These are phyloP conservation scores for Saccharata proteae DNA, from an alignment of 2,329 filamentous ascomycete genomes.

Conservation along the genomic window DNA sequence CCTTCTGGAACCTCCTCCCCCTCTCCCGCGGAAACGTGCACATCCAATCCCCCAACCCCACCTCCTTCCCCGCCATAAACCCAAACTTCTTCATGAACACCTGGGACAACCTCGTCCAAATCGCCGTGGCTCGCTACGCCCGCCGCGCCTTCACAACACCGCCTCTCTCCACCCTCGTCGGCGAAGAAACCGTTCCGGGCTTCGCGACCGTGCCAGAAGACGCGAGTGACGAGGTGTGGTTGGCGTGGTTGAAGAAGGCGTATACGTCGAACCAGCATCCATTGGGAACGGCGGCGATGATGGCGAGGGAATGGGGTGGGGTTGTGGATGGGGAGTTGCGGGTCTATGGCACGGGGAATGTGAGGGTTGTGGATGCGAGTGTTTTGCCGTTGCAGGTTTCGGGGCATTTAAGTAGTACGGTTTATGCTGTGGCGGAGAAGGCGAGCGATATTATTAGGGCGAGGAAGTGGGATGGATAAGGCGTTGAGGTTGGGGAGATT, in stretches of 20 bases:
- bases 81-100: slow-evolving; percentile 31
- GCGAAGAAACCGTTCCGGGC: slow-evolving; percentile 13
- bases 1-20: slow-evolving; percentile 26
- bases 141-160: slow-evolving; percentile 18
- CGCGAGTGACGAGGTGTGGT: slow-evolving; percentile 14
- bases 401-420: slow-evolving; percentile 23
- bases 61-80: slow-evolving; percentile 23
- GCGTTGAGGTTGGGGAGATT: no score
- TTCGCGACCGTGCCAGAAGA: slow-evolving; percentile 14
- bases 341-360: slow-evolving; percentile 22
- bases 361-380: slow-evolving; percentile 27
- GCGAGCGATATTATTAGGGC: slow-evolving; percentile 20
- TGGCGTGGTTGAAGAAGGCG: slow-evolving; percentile 13
- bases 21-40: slow-evolving; percentile 23
- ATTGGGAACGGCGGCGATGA: slow-evolving; percentile 23
- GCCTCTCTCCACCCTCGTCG: slow-evolving; percentile 15
- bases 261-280: slow-evolving; percentile 21
- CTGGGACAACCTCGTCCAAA: slow-evolving; percentile 24
- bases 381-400: slow-evolving; percentile 20
- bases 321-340: slow-evolving; percentile 21
- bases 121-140: slow-evolving; percentile 19
- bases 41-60: slow-evolving; percentile 18
- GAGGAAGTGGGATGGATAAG: no score
- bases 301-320: slow-evolving; percentile 18
- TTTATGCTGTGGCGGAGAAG: slow-evolving; percentile 27